Base-by-base conservation (phyloP, 2,329 filamentous ascomycete species). In the Phaeosphaeria sp. region DNA sequence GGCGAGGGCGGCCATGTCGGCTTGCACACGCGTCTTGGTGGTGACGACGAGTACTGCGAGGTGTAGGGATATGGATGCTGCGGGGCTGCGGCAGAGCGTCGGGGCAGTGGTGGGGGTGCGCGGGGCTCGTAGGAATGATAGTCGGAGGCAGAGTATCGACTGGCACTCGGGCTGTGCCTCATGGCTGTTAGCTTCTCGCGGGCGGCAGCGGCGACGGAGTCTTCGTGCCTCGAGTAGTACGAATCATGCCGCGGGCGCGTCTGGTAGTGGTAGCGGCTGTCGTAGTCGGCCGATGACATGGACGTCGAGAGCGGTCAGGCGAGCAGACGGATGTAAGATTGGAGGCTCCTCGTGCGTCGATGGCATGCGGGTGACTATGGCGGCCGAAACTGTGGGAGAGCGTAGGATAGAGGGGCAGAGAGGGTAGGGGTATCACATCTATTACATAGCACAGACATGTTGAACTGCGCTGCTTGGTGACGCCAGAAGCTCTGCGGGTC, bases 1-100 rank as follows among this genome's bases (percentile, higher is more conserved):
- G 90, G 88, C 18, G 82, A 81, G 1, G 89, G 89, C 6, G 89
- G 87, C 71, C 80, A 82, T 59, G 74, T 68, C 17, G 60, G 46
- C 49, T 56, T 70, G 57, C 59, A 63, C 22, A 18, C 30, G 2
- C 33, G 30, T 17, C 18, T 13, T 20, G 47, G 18, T 11, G 33
- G 20, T 18, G 51, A n/a, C 63, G 55, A 64, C 40, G 61, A 70
- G 60, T 66, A 24, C 54, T 67, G 55, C 55, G 65, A 55, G 20
- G 55, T 6, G 30, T 36, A 22, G 17, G 49, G 18, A 64, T 55
- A 64, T 42, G 61, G 70, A 60, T 66, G 22, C 54, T 67, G 55
- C 55, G 65, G 56, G 20, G 55, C 52, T 27, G 67, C 56, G 36
- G 69, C 57, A 40, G 61, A 56, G 9, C 57, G 64, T 40, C 56